phyloP scores from a whole-genome alignment of 192 early-diverging fungal species.

The Chytriomyces hyalinus region DNA sequence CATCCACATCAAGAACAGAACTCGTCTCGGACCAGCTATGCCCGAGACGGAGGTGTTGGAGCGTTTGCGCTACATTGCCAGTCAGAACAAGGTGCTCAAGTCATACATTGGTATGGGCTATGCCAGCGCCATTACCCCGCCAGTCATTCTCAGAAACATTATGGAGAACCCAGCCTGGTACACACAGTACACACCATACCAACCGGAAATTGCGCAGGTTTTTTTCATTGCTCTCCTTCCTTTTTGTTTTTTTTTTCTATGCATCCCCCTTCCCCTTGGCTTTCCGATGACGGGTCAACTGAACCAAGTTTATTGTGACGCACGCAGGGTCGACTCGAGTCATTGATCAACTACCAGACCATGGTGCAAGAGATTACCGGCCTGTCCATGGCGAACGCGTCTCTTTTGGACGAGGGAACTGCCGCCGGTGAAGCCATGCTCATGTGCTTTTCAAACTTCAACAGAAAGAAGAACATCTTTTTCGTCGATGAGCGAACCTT shows the following conservation, averaged over 20 bases:
- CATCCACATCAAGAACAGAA: constrained; percentile 75
- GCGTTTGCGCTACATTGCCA: constrained; percentile 81
- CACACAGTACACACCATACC: constrained; percentile 99
- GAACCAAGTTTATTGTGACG: background rate
- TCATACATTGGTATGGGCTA: constrained; percentile 98
- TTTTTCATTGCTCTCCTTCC: background rate
- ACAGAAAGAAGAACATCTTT: constrained; percentile 84
- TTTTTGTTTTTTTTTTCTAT: background rate
- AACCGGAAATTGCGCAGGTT: constrained; percentile 95
- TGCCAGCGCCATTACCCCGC: constrained; percentile 86
- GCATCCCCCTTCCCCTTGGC: no score
- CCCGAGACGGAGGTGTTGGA: constrained; percentile 88
- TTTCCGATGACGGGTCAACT: no score
- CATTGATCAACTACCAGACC: constrained; percentile 96
- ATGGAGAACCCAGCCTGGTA: constrained; percentile 99
- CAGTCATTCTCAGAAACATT: constrained; percentile 95
- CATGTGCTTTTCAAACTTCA: constrained; percentile 75
- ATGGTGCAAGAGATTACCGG: constrained; percentile 95
- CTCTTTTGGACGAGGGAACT: constrained; percentile 98
- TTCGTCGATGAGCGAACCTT: constrained; percentile 93
- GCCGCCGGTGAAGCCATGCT: constrained; percentile 98
- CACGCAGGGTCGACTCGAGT: constrained; percentile 84
- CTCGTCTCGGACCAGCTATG: constrained; percentile 75
- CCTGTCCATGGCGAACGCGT: constrained; percentile 95
- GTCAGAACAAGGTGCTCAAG: constrained; percentile 88